Evolutionary conservation across 1,284 basidiomycete genomes (phyloP).

Genomic region (Malassezia obtusa): DNA sequence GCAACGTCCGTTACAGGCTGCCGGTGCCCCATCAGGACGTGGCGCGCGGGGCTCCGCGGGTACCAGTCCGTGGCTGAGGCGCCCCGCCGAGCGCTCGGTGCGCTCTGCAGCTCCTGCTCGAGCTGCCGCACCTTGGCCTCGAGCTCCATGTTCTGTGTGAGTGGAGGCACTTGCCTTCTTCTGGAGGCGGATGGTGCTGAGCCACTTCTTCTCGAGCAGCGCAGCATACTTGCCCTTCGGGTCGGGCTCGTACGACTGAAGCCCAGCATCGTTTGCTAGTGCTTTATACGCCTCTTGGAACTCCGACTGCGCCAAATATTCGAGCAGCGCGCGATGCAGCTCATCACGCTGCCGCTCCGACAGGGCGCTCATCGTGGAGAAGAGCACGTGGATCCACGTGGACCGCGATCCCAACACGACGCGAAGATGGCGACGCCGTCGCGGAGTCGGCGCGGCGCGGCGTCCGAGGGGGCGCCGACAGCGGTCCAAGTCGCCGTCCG

Average conservation of each 20-base stretch:
- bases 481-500: constrained; percentile 16
- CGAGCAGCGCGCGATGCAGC: constrained; percentile 58
- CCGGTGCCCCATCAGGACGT: constrained; percentile 70
- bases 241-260: constrained; percentile 64
- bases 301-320: constrained; percentile 65
- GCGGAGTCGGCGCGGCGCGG: background rate
- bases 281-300: constrained; percentile 59
- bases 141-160: constrained; percentile 54
- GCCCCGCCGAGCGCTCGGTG: constrained; percentile 57
- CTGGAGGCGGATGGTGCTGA: constrained; percentile 78
- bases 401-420: constrained; percentile 1
- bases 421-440: background rate
- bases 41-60: constrained; percentile 66
- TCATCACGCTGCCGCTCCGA: constrained; percentile 73
- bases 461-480: background rate
- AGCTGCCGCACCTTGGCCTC: constrained; percentile 68
- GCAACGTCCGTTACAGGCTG: constrained; percentile 65
- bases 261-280: constrained; percentile 55
- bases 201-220: constrained; percentile 88
- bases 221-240: constrained; percentile 72
- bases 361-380: constrained; percentile 49
- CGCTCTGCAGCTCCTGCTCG: constrained; percentile 60
- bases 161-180: constrained; percentile 61
- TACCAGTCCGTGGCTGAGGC: constrained; percentile 68
- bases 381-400: constrained; percentile 15